These are phyloP conservation scores for Colletotrichum godetiae DNA, from an alignment of 2,329 filamentous ascomycete species.

Conservation along the genomic window DNA sequence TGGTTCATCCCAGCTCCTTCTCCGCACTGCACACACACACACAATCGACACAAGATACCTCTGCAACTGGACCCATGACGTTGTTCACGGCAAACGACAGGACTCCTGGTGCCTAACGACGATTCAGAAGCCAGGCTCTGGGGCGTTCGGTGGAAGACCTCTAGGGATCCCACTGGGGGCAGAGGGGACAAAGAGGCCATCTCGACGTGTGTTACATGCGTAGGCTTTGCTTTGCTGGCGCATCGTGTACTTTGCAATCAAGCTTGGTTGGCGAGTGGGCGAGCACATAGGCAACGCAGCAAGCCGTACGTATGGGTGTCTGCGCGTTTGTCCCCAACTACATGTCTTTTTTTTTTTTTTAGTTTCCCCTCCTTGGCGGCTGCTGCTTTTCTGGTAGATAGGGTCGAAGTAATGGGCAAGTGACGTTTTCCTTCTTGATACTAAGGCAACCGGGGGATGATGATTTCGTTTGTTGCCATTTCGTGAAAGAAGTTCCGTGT, in stretches of 20 bases:
- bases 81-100: slow-evolving; percentile 15
- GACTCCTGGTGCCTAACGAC: background rate
- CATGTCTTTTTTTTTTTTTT: background rate
- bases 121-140: background rate
- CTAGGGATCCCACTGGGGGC: background rate
- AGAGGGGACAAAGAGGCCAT: slow-evolving; percentile 3
- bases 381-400: slow-evolving; percentile 32
- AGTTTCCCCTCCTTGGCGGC: slow-evolving; percentile 6
- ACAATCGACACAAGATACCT: slow-evolving; percentile 31
- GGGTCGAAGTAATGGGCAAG: slow-evolving; percentile 34
- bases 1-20: slow-evolving; percentile 29
- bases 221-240: slow-evolving; percentile 18
- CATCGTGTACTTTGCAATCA: slow-evolving; percentile 27
- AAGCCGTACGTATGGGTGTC: background rate
- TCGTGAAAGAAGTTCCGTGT: background rate
- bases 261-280: slow-evolving; percentile 9
- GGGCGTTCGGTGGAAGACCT: background rate
- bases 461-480: background rate
- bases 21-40: slow-evolving; percentile 29
- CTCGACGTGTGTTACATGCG: slow-evolving; percentile 13
- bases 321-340: background rate
- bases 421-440: slow-evolving; percentile 20
- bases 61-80: slow-evolving; percentile 31
- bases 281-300: slow-evolving; percentile 6
- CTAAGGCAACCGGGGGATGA: background rate